Base-by-base conservation (phyloP, 352 stramenopile species). In the Hyphochytrium catenoides region DNA sequence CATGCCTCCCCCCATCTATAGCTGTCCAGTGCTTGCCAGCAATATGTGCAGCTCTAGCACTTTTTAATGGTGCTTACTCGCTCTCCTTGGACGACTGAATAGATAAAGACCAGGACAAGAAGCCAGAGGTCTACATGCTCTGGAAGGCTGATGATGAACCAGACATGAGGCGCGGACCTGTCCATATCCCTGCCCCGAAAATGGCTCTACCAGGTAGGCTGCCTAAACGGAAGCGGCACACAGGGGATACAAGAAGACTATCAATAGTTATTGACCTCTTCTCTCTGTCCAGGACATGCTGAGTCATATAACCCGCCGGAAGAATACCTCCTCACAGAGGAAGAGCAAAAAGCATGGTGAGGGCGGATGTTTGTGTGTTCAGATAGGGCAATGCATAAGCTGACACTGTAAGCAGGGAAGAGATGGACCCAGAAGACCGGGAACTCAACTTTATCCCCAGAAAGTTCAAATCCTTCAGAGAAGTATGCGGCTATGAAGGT, bases 221-320 rank as follows among this genome's bases (percentile, higher is more conserved):
- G n/a, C n/a, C n/a, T n/a, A n/a, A n/a, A n/a, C n/a, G n/a, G n/a
- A n/a, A n/a, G n/a, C n/a, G n/a, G n/a, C n/a, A n/a, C n/a, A n/a
- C n/a, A n/a, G n/a, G n/a, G n/a, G n/a, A n/a, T n/a, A n/a, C n/a
- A n/a, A n/a, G n/a, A n/a, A n/a, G n/a, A n/a, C n/a, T n/a, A n/a
- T n/a, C n/a, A n/a, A n/a, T n/a, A n/a, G n/a, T n/a, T n/a, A n/a
- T n/a, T n/a, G n/a, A n/a, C n/a, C n/a, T n/a, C n/a, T n/a, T n/a
- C n/a, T n/a, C n/a, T n/a, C n/a, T n/a, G n/a, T n/a, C n/a, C n/a
- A n/a, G n/a, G n/a, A 31, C 91, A 99, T 54, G 88, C 87, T 23
- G 87, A 97, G 52, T 96, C 78, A 39, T 99, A 99, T 68, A 94
- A 96, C 50, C 92, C 93, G 21, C 93, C 93, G 0, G 74, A 93